Base-by-base conservation (phyloP, 345 rosid species). In the Erodium maritimum region DNA sequence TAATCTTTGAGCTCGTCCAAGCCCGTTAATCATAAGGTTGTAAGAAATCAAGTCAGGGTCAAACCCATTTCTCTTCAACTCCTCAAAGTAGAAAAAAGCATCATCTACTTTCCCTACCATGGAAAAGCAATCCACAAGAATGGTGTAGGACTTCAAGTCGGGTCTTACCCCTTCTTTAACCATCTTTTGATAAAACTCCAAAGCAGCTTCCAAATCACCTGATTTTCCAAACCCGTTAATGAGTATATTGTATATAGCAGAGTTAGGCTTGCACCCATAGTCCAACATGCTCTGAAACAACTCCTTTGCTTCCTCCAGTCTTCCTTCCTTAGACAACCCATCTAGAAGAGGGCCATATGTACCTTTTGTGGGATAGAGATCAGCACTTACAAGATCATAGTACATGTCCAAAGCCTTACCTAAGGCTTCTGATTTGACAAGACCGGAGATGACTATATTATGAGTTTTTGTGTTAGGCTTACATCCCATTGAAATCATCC, bases 271-370 rank as follows among this genome's bases (percentile, higher is more conserved):
- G 79, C 93, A 88, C 25, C 83, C 85, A 34, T 77, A 84, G 46
- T 88, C 86, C 29, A 45, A 57, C 98, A 88, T 91, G 70, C 81
- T 95, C 69, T 81, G 79, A 56, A 88, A 91, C 65, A 88, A 75
- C 61, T 81, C 59, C 63, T 73, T 74, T 23, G 95, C 95, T 66
- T 84, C 84, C 25, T 76, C 75, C 3, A 79, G 65, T 76, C 91
- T 81, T 64, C 82, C 83, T 9, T 80, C 68, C 78, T 86, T 91
- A 19, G 71, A 52, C 48, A 91, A 87, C 23, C 95, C 95, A 53
- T 88, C 93, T 45, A 91, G 59, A 57, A 91, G 82, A 3, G 93
- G 98, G 24, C 93, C 95, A 54, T 81, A 88, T n/a, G 98, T 88
- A 67, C 88, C 82, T 23, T 78, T 82, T 52, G 87, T 82, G 14